A percentile compares a stretch with the other conserved stretches of the same genome.
phyloP scores from a whole-genome alignment of 164 flowering plant genomes.

The Warburgia ugandensis region DNA sequence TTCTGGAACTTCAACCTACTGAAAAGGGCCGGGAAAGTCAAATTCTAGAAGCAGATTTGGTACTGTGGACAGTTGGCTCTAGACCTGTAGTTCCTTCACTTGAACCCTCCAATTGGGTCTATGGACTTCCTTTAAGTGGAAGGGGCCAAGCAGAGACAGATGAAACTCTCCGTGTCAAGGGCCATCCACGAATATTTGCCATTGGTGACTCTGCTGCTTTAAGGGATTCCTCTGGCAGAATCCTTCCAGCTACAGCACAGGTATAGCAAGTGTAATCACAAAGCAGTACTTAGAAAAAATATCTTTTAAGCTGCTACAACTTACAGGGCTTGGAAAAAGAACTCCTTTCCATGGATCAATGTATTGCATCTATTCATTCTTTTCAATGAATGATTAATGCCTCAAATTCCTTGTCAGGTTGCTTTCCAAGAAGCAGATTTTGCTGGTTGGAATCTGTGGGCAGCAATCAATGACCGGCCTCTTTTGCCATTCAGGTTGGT shows the following conservation, averaged over 20 bases:
- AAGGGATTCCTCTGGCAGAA: conserved; percentile 66
- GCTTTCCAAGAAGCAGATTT: conserved; percentile 98
- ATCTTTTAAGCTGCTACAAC: too few relatives aligned
- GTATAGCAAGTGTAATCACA: conserved; percentile 20
- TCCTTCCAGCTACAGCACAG: conserved; percentile 97
- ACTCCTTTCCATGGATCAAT: too few relatives aligned
- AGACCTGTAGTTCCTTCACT: conserved; percentile 64
- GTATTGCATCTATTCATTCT: too few relatives aligned
- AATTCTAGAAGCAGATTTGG: conserved; percentile 70
- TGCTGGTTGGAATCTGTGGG: conserved; percentile 99
- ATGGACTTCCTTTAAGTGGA: conserved; percentile 55
- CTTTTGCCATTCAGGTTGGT: conserved; percentile 79
- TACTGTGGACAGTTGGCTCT: conserved; percentile 90
- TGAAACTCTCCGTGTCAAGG: conserved; percentile 95
- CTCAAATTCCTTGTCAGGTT: conserved; percentile 50
- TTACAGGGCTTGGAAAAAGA: too few relatives aligned
- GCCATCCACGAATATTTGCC: conserved; percentile 91
- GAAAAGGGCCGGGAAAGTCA: conserved; percentile 59
- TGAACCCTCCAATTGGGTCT: conserved; percentile 29
- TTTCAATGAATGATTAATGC: too few relatives aligned
- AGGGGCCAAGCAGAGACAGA: conserved; percentile 96
- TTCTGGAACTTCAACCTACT: conserved; percentile 80
- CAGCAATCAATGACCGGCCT: conserved; percentile 90
- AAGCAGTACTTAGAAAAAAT: not conserved
- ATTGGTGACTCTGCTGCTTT: conserved; percentile 88